phyloP scores from a whole-genome alignment of 2,329 filamentous ascomycete genomes.

The Alternaria panax region DNA sequence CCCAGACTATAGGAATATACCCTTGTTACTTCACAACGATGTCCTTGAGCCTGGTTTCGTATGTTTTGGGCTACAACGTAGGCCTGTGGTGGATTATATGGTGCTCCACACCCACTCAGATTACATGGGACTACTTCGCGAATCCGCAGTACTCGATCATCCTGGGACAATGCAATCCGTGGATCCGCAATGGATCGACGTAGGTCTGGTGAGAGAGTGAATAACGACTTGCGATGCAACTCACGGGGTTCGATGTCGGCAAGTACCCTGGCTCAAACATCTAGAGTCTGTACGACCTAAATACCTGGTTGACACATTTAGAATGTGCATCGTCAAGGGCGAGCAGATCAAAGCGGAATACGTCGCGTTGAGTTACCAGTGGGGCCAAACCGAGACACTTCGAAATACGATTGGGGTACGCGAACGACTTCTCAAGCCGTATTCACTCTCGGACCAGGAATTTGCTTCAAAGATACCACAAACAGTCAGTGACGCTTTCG shows the following conservation, averaged over 20 bases:
- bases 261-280: neutral
- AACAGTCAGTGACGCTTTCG: neutral
- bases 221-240: neutral
- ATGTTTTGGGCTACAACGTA: no score
- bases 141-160: neutral
- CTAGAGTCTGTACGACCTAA: neutral
- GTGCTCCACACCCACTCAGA: neutral
- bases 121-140: no score
- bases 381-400: neutral
- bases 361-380: neutral
- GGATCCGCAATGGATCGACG: neutral
- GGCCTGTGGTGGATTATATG: no score
- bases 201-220: neutral
- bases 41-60: neutral
- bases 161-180: neutral
- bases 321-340: neutral
- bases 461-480: neutral
- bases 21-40: no score
- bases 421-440: neutral
- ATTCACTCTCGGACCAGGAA: neutral
- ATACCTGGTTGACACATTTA: neutral
- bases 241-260: neutral
- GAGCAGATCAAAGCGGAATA: neutral
- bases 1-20: neutral
- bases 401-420: neutral